Evolutionary conservation across 345 rosid species (phyloP).

Genomic region (Citrus medica): DNA sequence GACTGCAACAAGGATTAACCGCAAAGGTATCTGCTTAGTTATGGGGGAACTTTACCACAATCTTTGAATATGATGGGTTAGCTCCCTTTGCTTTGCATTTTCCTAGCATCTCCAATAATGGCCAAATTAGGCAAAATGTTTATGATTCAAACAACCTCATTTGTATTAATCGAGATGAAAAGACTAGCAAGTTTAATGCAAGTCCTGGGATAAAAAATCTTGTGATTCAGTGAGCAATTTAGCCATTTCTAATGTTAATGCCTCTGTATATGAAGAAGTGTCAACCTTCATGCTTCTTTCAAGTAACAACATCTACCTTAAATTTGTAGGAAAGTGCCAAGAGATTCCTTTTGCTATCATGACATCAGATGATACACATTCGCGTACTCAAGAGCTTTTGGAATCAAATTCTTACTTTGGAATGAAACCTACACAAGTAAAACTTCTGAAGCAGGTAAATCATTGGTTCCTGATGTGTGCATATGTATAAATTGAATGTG

Average conservation of each 20-base stretch:
- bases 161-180: background rate
- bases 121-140: background rate
- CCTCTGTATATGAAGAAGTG: background rate
- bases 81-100: background rate
- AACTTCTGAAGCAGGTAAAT: conserved; percentile 87
- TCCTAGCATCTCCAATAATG: background rate
- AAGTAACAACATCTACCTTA: background rate
- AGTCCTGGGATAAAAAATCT: background rate
- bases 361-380: conserved; percentile 97
- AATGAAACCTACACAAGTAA: conserved; percentile 81
- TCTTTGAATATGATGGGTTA: background rate
- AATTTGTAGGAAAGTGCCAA: conserved; percentile 45
- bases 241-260: background rate
- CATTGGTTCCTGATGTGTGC: conserved; percentile 4
- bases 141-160: background rate
- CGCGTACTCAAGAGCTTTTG: conserved; percentile 59
- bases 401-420: conserved; percentile 84
- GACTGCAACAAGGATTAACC: background rate
- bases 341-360: conserved; percentile 86
- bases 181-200: background rate
- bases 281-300: background rate
- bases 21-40: background rate
- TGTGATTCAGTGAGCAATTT: background rate
- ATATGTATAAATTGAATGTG: background rate
- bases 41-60: background rate